A percentile compares a stretch with the other conserved stretches of the same genome.
Evolutionary conservation across 2,329 filamentous ascomycete genomes (phyloP).

Genomic region (Colletotrichum phormii): DNA sequence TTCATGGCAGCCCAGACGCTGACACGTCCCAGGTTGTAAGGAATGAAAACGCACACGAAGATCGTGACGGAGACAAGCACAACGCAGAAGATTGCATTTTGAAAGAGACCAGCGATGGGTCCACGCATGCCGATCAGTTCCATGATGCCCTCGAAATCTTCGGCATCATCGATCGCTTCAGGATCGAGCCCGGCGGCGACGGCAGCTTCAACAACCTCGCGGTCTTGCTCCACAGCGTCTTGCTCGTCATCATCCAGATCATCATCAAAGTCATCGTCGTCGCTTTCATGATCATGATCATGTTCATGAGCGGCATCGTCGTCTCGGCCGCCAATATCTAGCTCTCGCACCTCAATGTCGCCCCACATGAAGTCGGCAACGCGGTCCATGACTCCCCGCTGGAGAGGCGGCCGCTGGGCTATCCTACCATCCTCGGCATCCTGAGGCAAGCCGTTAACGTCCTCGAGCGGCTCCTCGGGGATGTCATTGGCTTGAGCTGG

Average conservation of each 20-base stretch:
- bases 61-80: conserved; percentile 91
- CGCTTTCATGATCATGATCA: conserved; percentile 53
- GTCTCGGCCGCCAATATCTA: conserved; percentile 40
- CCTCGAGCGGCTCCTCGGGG: conserved; percentile 1
- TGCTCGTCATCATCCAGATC: conserved; percentile 44
- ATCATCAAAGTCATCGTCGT: conserved; percentile 53
- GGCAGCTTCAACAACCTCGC: conserved; percentile 73
- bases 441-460: conserved; percentile 3
- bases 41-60: conserved; percentile 86
- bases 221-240: conserved; percentile 57
- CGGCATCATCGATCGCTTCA: conserved; percentile 84
- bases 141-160: conserved; percentile 96
- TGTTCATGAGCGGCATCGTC: conserved; percentile 65
- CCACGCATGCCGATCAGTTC: conserved; percentile 97
- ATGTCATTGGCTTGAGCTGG: background rate
- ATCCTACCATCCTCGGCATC: conserved; percentile 22
- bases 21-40: conserved; percentile 91
- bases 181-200: conserved; percentile 77
- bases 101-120: conserved; percentile 87
- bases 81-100: conserved; percentile 94
- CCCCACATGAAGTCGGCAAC: conserved; percentile 74
- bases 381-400: conserved; percentile 53
- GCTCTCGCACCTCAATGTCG: conserved; percentile 56
- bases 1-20: conserved; percentile 84
- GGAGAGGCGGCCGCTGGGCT: conserved; percentile 36